phyloP scores from a whole-genome alignment of 2,329 filamentous ascomycete species.

The Colletotrichum sojae region DNA sequence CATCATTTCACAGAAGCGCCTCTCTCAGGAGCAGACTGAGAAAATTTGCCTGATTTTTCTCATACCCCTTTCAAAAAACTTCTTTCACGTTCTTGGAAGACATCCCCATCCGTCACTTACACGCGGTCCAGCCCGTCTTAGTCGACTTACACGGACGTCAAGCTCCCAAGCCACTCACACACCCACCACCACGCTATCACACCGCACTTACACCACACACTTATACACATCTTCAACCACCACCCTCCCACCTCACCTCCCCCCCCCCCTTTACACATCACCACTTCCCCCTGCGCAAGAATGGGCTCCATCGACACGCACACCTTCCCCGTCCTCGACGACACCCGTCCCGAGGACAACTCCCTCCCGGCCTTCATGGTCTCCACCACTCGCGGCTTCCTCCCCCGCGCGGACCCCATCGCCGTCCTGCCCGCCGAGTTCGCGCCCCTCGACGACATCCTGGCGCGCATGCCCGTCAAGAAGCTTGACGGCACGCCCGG shows the following conservation, averaged over 20 bases:
- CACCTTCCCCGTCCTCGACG: conserved; percentile 73
- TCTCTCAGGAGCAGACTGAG: conserved; percentile 28
- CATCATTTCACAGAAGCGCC: conserved; percentile 1
- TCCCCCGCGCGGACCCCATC: conserved; percentile 77
- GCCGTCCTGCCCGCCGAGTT: conserved; percentile 80
- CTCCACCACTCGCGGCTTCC: conserved; percentile 80
- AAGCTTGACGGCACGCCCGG: conserved; percentile 81
- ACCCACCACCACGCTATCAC: conserved; percentile 1
- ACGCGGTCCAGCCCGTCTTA: conserved; percentile 14
- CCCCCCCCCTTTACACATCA: conserved; percentile 18
- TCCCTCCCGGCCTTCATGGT: conserved; percentile 84
- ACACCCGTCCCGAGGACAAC: conserved; percentile 73
- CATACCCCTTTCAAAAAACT: conserved; percentile 6
- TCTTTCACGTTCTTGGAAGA: not conserved
- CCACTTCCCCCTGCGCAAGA: conserved; percentile 40
- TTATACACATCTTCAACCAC: conserved; percentile 17
- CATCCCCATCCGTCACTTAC: conserved; percentile 18
- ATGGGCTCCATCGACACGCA: conserved; percentile 59
- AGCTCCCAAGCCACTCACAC: conserved; percentile 28
- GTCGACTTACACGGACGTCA: conserved; percentile 25
- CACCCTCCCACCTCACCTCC: conserved; percentile 21
- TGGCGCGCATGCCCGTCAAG: conserved; percentile 84
- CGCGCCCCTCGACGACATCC: conserved; percentile 77
- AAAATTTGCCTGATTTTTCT: conserved; percentile 31
- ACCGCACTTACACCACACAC: conserved; percentile 32